phyloP scores from a whole-genome alignment of 2,329 filamentous ascomycete genomes.

The Nemania diffusa region DNA sequence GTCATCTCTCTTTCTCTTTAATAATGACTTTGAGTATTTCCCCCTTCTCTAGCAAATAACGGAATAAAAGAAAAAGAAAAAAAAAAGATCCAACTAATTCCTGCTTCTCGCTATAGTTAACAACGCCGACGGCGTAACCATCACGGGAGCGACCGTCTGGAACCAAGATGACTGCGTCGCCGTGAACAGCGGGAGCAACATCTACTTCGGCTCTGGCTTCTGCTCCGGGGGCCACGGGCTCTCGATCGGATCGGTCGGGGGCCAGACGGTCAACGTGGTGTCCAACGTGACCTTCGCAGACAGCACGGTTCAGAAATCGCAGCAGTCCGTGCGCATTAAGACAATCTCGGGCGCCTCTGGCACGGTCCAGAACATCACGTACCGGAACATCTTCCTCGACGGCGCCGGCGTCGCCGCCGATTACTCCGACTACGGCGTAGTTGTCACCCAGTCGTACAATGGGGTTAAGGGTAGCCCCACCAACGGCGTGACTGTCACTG shows the following conservation, averaged over 20 bases:
- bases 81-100: neutral
- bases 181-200: slow-evolving; percentile 63
- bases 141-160: slow-evolving; percentile 61
- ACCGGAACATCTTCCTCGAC: slow-evolving; percentile 57
- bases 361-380: slow-evolving; percentile 62
- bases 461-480: slow-evolving; percentile 57
- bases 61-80: neutral
- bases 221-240: slow-evolving; percentile 66
- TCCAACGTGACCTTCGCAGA: slow-evolving; percentile 62
- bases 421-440: slow-evolving; percentile 59
- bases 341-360: slow-evolving; percentile 63
- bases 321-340: slow-evolving; percentile 70
- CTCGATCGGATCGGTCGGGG: slow-evolving; percentile 38
- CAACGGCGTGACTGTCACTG: slow-evolving; percentile 57
- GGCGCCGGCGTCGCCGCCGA: slow-evolving; percentile 21
- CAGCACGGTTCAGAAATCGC: slow-evolving; percentile 60
- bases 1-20: neutral
- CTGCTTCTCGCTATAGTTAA: slow-evolving; percentile 48
- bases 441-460: slow-evolving; percentile 68
- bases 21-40: no score
- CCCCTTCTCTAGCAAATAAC: neutral
- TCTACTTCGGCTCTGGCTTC: slow-evolving; percentile 54
- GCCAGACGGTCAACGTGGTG: slow-evolving; percentile 58
- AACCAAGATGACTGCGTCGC: slow-evolving; percentile 71
- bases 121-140: slow-evolving; percentile 58